These are phyloP conservation scores for Sphagnum fallax DNA, from an alignment of 228 moss, liverwort and hornwort genomes.

Conservation along the genomic window DNA sequence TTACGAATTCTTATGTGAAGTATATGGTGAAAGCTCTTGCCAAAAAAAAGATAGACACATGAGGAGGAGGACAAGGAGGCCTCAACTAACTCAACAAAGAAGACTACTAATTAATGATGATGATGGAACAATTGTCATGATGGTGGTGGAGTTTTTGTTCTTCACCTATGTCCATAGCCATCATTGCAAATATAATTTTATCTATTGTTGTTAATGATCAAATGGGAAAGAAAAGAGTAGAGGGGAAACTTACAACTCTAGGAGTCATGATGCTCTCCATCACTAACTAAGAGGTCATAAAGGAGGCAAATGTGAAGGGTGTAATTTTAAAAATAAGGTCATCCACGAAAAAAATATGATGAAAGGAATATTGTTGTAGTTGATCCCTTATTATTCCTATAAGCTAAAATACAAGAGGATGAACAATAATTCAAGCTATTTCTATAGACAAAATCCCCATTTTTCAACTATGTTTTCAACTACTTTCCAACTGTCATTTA, in stretches of 20 bases:
- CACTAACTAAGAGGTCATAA: constrained; percentile 55
- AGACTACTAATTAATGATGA: no score
- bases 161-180: no score
- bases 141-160: no score
- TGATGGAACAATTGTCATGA: no score
- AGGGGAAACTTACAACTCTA: constrained; percentile 37
- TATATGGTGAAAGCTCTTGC: constrained; percentile 56
- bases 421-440: constrained; percentile 46
- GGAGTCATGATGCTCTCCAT: constrained; percentile 62
- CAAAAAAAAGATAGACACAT: no score
- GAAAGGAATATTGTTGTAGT: constrained; percentile 5
- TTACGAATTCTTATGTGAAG: constrained; percentile 55
- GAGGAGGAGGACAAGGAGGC: no score
- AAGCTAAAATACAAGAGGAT: constrained; percentile 7
- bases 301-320: constrained; percentile 53
- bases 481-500: no score
- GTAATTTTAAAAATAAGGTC: constrained; percentile 46
- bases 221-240: neutral
- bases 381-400: constrained; percentile 4
- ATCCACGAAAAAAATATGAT: constrained; percentile 11
- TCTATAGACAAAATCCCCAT: constrained; percentile 41
- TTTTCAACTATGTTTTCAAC: no score
- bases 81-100: no score
- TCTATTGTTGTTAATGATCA: no score
- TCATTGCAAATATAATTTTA: no score